These are phyloP conservation scores for Fusarium palustre DNA, from an alignment of 2,329 filamentous ascomycete genomes.

Conservation along the genomic window DNA sequence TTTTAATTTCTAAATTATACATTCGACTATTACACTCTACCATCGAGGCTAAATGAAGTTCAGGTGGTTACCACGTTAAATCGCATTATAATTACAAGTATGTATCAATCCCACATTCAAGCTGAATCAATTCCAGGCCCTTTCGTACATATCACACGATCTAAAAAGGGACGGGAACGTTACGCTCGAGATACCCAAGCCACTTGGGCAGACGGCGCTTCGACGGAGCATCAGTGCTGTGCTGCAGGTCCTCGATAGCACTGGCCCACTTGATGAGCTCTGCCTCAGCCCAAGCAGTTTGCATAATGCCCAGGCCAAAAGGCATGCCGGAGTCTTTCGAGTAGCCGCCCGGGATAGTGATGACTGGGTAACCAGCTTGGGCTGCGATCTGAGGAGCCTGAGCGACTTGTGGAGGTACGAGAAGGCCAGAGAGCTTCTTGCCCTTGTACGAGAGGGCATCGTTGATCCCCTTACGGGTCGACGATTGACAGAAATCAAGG, in stretches of 20 bases:
- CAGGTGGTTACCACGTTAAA: neutral
- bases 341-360: conserved; percentile 74
- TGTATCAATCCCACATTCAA: neutral
- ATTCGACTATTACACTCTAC: neutral
- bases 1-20: too few species aligned
- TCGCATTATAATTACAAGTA: neutral
- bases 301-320: conserved; percentile 68
- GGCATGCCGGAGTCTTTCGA: conserved; percentile 68
- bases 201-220: conserved; percentile 64
- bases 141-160: too few species aligned
- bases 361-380: conserved; percentile 79
- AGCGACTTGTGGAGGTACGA: conserved; percentile 76
- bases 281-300: conserved; percentile 71
- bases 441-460: conserved; percentile 67
- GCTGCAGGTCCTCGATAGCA: conserved; percentile 71
- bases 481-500: conserved; percentile 68
- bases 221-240: conserved; percentile 55
- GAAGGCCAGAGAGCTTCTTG: conserved; percentile 67
- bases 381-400: conserved; percentile 77
- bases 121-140: too few species aligned
- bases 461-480: conserved; percentile 76
- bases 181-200: conserved; percentile 62
- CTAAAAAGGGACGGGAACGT: conserved; percentile 56
- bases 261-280: conserved; percentile 70
- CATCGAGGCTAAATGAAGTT: neutral